Evolutionary conservation across 805 yeast genomes (phyloP), one percentile per base, ranked within the genome.

Genomic region (Jamesozyma hellenica): DNA sequence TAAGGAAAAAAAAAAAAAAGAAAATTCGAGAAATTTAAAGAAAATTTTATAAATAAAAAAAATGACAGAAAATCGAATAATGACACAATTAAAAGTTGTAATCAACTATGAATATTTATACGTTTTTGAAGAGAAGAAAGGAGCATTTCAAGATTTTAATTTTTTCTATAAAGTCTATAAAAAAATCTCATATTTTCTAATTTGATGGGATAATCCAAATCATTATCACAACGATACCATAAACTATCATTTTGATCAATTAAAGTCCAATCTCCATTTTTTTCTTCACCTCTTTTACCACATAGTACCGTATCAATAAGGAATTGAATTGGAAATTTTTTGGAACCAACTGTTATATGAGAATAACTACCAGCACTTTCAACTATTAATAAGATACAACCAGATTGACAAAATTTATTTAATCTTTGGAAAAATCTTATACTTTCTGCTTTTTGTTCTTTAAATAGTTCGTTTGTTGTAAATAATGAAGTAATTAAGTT

Each of bases 301-400:
- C 77, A 66, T 27, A 86, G 61, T 1, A 84, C 67, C 28, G 80
- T 82, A 52, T 86, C 94, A 10, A 87, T 66, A 30, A 86, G 65
- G 50, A 81, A 84, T 47, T 84, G 87, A 3, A 86, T 79, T 0
- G 95, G 95, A 63, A 86, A 86, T 47, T 66, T 72, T 56, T 81
- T 85, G 25, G 74, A 59, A 3, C 95, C 95, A 32, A 86, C 71
- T 2, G 75, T 70, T 29, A 86, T 82, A 50, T 84, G 79, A 1
- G 94, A 83, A 59, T 79, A 86, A 9, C 94, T 82, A 0, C 96
- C 95, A 0, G 96, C 96, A 61, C 92, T 80, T 52, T 86, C 96
- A 2, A 84, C 74, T 18, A 86, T 75, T 34, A 87, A 64, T 28
- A 86, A 59, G 23, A 72, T 58, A 13, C 84, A 61, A 0, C 88